These are phyloP conservation scores for Euphrasia confusa DNA, from an alignment of 257 asterid genomes.

Conservation along the genomic window DNA sequence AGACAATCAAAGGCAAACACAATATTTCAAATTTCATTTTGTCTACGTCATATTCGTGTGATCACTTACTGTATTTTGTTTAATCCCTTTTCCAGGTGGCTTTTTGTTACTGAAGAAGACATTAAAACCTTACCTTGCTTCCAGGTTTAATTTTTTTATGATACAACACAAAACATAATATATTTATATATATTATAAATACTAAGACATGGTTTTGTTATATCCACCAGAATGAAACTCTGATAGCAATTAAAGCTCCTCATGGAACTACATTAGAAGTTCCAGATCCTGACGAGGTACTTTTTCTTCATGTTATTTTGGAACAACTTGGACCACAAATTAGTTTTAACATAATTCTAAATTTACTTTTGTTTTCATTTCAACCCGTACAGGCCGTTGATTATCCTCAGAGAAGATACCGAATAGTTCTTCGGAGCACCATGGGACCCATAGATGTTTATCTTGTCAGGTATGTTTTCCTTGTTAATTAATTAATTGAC, in stretches of 20 bases:
- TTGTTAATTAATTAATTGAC: neutral
- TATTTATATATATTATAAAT: neutral
- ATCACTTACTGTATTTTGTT: constrained; percentile 6
- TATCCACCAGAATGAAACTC: constrained; percentile 67
- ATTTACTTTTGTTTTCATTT: constrained; percentile 7
- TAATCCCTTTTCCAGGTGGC: constrained; percentile 53
- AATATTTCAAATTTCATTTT: constrained; percentile 11
- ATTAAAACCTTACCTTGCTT: constrained; percentile 77
- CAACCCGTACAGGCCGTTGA: constrained; percentile 64
- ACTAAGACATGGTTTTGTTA: constrained; percentile 14
- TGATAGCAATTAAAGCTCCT: constrained; percentile 94
- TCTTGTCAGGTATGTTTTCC: constrained; percentile 68
- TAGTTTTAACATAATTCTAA: neutral
- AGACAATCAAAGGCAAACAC: constrained; percentile 48
- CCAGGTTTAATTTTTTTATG: constrained; percentile 44
- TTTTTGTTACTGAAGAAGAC: constrained; percentile 86
- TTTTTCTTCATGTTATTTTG: constrained; percentile 12
- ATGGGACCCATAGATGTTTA: constrained; percentile 91
- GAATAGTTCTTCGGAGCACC: constrained; percentile 80
- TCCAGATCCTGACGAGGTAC: constrained; percentile 93
- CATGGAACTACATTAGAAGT: constrained; percentile 96
- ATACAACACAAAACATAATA: neutral
- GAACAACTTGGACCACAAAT: constrained; percentile 9
- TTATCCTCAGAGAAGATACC: constrained; percentile 89
- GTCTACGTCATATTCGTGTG: neutral